Base-by-base conservation (phyloP, 371 early-diverging fungal species). In the Haplosporangium sp. region DNA sequence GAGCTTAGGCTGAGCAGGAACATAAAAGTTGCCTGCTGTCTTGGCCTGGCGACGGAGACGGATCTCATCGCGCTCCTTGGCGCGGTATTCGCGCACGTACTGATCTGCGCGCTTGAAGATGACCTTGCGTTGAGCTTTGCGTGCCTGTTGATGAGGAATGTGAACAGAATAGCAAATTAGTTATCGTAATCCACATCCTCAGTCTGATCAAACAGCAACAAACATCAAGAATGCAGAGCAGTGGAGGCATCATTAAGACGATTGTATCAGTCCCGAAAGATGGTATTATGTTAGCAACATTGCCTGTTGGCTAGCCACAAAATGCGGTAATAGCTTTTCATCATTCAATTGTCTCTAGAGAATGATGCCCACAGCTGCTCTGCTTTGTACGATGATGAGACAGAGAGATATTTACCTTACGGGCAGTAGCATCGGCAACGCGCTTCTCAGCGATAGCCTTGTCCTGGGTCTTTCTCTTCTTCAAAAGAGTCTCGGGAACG, bases 31-130 rank as follows among this genome's bases (percentile, higher is more conserved):
- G 73, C 96, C 96, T 69, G 86, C 70, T 76, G 92, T 86, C 89
- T 94, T 95, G 86, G 99, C 98, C 87, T 93, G 90, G 84, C 99
- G 96, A 82, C 88, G 87, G 64, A 95, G 92, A 79, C 93, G 90
- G 83, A 98, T 89, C 85, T 95, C 94, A 65, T 94, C 91, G 55
- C 90, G 88, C 89, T 97, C 98, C 74, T 87, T 86, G 71, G 89
- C 83, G 72, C 90, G 89, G 95, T 98, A 98, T 89, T 99, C 99
- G 82, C 93, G 91, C 83, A 93, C 91, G 87, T 98, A 92, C 91
- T 94, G 90, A 87, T 96, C 95, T 72, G 99, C 98, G 74, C 98
- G 96, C 91, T 96, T 95, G 94, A 96, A 96, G 89, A 97, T 92
- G 70, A 95, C 95, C 83, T 92, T 89, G 83, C 98, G 94, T 89